Base-by-base conservation (phyloP, 1,139 yeast genomes). In the Hyphopichia pseudoburtonii region DNA sequence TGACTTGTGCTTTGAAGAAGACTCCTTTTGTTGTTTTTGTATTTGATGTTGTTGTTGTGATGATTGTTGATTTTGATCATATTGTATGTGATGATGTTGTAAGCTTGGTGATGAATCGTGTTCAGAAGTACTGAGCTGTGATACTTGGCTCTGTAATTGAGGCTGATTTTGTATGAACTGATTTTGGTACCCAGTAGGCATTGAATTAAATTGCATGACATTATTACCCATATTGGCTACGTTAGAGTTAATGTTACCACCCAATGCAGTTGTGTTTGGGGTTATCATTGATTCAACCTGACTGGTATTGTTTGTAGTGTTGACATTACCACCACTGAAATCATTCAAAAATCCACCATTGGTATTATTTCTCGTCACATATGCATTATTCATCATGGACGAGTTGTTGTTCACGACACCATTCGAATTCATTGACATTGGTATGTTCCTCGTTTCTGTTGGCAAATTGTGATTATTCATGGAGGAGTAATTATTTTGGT, bases 261-360 rank as follows among this genome's bases (percentile, higher is more conserved):
- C n/a, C n/a, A n/a, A n/a, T n/a, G n/a, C n/a, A 18, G 51, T 53
- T 33, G 52, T 59, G 10, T 50, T 34, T 21, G 45, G 47, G 3
- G 52, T 51, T 16, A 48, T 56, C 32, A 55, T 45, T 2, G 51
- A 40, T 24, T 38, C 43, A 35, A 51, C 52, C 7, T 59, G 58
- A 14, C 52, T 47, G 36, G 45, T 52, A 6, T 56, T 57, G 36
- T 39, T 41, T 3, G 50, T 50, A 14, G 42, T 30, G 24, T 55
- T 55, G 10, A 52, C 57, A 10, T 18, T 26, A 3, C 9, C n/a
- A 26, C 12, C 14, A 17, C n/a, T 8, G 10, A n/a, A 10, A 18
- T 28, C 16, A n/a, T 28, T 18, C n/a, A n/a, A n/a, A n/a, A n/a
- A n/a, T n/a, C n/a, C n/a, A n/a, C n/a, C n/a, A n/a, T n/a, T n/a